phyloP scores from a whole-genome alignment of 345 rosid genomes.

The Iberis pinnata region DNA sequence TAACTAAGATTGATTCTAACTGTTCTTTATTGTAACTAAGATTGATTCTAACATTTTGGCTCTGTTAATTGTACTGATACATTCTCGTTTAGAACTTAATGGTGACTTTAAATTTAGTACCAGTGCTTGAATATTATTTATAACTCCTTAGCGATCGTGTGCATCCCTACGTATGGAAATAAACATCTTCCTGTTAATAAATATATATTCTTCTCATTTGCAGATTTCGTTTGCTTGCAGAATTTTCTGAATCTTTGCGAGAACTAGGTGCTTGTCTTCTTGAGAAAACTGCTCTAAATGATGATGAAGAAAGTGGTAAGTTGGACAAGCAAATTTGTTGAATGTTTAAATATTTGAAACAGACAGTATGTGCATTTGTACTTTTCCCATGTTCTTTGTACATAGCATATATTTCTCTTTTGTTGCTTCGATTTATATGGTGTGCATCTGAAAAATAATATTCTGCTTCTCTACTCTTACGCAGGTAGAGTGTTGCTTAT shows the following conservation, averaged over 20 bases:
- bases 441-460: background rate
- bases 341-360: background rate
- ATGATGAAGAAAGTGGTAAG: slow-evolving; percentile 88
- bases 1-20: no score
- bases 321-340: slow-evolving; percentile 1
- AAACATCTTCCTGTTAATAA: slow-evolving; percentile 18
- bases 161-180: slow-evolving; percentile 5
- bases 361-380: background rate
- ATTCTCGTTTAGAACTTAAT: background rate
- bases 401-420: background rate
- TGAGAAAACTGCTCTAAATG: slow-evolving; percentile 68
- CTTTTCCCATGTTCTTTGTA: background rate
- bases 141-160: background rate
- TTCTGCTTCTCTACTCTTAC: slow-evolving; percentile 19
- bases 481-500: slow-evolving; percentile 69
- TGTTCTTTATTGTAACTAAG: no score
- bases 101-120: background rate
- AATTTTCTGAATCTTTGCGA: slow-evolving; percentile 83
- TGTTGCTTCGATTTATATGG: slow-evolving; percentile 1
- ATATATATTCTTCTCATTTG: slow-evolving; percentile 24
- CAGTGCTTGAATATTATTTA: background rate
- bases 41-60: no score
- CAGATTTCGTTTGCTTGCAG: slow-evolving; percentile 45
- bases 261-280: slow-evolving; percentile 86
- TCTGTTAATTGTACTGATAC: background rate